Evolutionary conservation across 176 grass and related monocot species (phyloP).

Genomic region (Oryza glaberrima): DNA sequence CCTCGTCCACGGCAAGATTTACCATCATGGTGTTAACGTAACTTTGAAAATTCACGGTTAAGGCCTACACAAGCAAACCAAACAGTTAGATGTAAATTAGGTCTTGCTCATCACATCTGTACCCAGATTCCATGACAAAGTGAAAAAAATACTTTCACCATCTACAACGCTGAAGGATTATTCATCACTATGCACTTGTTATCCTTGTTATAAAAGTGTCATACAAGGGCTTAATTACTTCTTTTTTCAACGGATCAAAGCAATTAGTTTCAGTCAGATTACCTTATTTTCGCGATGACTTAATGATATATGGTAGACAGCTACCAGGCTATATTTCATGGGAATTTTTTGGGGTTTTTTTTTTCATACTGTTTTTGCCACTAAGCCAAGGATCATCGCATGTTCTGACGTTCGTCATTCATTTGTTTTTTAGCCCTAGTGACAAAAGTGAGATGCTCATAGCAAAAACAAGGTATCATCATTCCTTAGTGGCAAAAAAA

Average conservation of each 20-base stretch:
- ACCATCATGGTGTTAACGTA: slow-evolving; percentile 81
- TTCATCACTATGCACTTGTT: background rate
- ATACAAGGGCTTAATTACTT: background rate
- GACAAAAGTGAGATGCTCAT: background rate
- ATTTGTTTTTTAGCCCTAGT: background rate
- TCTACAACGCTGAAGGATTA: slow-evolving; percentile 14
- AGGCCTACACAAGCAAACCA: slow-evolving; percentile 63
- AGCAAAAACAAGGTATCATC: background rate
- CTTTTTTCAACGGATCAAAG: background rate
- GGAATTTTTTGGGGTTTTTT: background rate
- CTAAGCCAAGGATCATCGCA: background rate
- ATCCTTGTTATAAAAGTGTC: slow-evolving; percentile 3
- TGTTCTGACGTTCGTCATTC: background rate
- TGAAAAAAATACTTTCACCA: background rate
- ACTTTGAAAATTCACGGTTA: slow-evolving; percentile 84
- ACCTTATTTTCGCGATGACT: background rate
- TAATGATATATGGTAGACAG: background rate
- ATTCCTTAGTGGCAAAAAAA: background rate
- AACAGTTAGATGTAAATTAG: slow-evolving; percentile 7
- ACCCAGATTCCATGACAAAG: background rate
- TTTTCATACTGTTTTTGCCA: background rate
- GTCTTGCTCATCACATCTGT: background rate
- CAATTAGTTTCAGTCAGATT: background rate
- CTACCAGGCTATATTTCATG: background rate
- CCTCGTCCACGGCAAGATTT: slow-evolving; percentile 84